A percentile compares a stretch with the other conserved stretches of the same genome.
These are phyloP conservation scores for Globisporangium emineosum DNA, from an alignment of 352 stramenopile species.

Conservation along the genomic window DNA sequence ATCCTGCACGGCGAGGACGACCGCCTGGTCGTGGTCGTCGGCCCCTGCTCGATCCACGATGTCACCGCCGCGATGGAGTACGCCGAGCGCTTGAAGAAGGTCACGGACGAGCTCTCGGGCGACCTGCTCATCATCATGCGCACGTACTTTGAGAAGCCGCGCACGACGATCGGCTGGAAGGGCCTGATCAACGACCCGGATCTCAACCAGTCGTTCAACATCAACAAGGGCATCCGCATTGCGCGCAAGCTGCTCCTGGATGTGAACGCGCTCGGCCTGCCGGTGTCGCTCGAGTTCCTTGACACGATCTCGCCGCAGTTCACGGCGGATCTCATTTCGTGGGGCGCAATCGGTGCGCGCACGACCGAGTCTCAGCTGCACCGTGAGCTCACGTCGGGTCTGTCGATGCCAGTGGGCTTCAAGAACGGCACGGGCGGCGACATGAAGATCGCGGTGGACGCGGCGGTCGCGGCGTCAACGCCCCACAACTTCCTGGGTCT, in stretches of 20 bases:
- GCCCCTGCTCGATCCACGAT: constrained; percentile 89
- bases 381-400: constrained; percentile 83
- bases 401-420: constrained; percentile 89
- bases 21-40: constrained; percentile 78
- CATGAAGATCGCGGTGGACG: constrained; percentile 81
- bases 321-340: constrained; percentile 72
- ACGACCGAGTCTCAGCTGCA: constrained; percentile 88
- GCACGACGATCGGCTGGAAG: constrained; percentile 89
- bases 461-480: constrained; percentile 56
- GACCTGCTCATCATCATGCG: constrained; percentile 89
- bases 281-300: constrained; percentile 76
- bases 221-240: constrained; percentile 86
- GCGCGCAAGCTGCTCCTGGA: constrained; percentile 82
- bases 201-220: constrained; percentile 86
- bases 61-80: constrained; percentile 85
- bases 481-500: constrained; percentile 82
- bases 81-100: constrained; percentile 44
- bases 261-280: constrained; percentile 75
- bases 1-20: constrained; percentile 81
- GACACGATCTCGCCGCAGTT: constrained; percentile 85
- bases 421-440: constrained; percentile 89
- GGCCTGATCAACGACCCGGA: constrained; percentile 90
- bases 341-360: constrained; percentile 79
- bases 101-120: constrained; percentile 71
- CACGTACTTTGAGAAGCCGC: constrained; percentile 90